Percentiles rank a stretch among this genome's conserved stretches.
Conservation (phyloP, 1,284 basidiomycete species). For the Malassezia brasiliensis region DNA sequence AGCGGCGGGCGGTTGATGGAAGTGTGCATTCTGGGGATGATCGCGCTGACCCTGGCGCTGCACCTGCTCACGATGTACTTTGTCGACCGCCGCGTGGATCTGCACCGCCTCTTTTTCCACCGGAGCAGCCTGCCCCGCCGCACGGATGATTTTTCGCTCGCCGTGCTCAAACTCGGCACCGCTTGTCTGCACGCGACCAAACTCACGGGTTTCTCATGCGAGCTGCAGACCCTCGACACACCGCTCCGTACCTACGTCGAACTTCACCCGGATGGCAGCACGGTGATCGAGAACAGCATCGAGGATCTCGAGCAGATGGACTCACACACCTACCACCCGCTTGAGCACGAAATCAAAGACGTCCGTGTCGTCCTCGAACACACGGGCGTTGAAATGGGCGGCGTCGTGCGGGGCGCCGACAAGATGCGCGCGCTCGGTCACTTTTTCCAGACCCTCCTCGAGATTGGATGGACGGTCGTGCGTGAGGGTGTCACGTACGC, state of each 20-base stretch:
- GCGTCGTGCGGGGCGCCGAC: constrained; percentile 11
- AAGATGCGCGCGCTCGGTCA: constrained; percentile 1
- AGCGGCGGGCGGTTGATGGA: constrained; percentile 32
- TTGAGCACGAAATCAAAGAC: constrained; percentile 24
- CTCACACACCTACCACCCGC: constrained; percentile 12
- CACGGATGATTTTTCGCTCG: constrained; percentile 36
- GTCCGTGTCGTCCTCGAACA: constrained; percentile 21
- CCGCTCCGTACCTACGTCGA: constrained; percentile 36
- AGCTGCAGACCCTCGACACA: constrained; percentile 26
- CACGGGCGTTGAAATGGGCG: neutral
- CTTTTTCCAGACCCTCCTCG: constrained; percentile 7
- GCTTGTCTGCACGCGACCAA: constrained; percentile 41
- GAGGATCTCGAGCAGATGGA: constrained; percentile 10
- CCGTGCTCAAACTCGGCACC: constrained; percentile 39
- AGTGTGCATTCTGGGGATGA: constrained; percentile 23
- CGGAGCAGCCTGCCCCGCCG: constrained; percentile 25
- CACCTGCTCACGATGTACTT: constrained; percentile 36
- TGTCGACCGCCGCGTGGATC: constrained; percentile 25
- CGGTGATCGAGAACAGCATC: constrained; percentile 4
- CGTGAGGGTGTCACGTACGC: neutral
- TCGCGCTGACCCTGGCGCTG: constrained; percentile 29
- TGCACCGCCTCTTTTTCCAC: constrained; percentile 25
- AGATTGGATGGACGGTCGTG: constrained; percentile 4
- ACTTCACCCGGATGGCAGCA: constrained; percentile 20
- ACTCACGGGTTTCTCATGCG: constrained; percentile 29